Evolutionary conservation across 139 green algal species (phyloP).

Genomic region (Chlorella sorokiniana): DNA sequence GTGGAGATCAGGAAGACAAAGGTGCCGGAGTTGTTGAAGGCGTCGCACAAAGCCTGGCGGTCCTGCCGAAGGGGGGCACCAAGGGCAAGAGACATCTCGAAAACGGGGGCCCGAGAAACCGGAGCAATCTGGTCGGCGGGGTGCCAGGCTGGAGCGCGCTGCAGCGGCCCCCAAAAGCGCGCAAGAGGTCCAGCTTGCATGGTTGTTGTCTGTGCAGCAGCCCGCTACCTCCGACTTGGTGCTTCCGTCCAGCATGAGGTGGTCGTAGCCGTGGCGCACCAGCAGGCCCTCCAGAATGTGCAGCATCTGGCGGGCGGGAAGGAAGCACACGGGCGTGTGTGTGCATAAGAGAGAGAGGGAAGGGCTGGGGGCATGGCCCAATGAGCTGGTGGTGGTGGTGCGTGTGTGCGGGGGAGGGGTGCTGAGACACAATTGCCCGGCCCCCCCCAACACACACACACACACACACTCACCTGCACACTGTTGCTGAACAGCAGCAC

Average conservation of each 20-base stretch:
- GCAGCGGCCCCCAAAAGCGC: too few relatives aligned
- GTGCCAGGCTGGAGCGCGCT: too few relatives aligned
- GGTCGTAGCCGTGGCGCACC: conserved; percentile 38
- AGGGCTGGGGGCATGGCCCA: neutral
- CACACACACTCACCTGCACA: neutral
- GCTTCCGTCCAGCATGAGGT: conserved; percentile 60
- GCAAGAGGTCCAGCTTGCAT: too few relatives aligned
- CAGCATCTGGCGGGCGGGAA: conserved; percentile 57
- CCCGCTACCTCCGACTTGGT: conserved; percentile 16
- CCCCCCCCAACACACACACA: neutral
- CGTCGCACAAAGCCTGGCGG: conserved; percentile 58
- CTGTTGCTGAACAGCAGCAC: conserved; percentile 20
- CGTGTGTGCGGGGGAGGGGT: too few relatives aligned
- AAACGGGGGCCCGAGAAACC: too few relatives aligned
- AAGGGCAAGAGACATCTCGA: neutral
- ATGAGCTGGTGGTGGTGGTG: neutral
- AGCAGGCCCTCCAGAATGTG: conserved; percentile 60
- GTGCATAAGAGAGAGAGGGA: neutral
- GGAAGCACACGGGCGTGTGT: too few relatives aligned
- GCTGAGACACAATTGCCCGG: too few relatives aligned
- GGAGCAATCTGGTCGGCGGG: too few relatives aligned
- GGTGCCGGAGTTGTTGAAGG: conserved; percentile 65
- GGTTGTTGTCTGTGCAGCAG: neutral
- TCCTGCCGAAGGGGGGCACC: conserved; percentile 17
- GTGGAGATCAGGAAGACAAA: conserved; percentile 72